Percentiles rank a stretch among this genome's conserved stretches.
Evolutionary conservation across 148 eudicot species (phyloP).

Genomic region (Camellia granthamiana): DNA sequence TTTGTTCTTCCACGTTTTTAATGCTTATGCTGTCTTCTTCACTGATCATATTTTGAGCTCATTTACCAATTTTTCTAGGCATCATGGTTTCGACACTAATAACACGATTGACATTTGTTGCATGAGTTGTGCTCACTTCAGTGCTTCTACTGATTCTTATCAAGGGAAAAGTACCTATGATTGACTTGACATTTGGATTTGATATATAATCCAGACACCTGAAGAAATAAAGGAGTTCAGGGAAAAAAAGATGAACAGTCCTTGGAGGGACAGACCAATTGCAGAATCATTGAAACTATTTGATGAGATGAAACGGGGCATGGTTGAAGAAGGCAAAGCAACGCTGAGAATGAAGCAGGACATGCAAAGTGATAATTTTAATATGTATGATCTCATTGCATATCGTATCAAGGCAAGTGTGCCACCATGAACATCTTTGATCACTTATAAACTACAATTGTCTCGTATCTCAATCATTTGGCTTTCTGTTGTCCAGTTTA

Average conservation of each 20-base stretch:
- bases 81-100: neutral
- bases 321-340: slow-evolving; percentile 97
- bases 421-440: slow-evolving; percentile 1
- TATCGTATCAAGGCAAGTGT: slow-evolving; percentile 92
- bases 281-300: slow-evolving; percentile 76
- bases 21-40: too few relatives aligned
- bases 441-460: neutral
- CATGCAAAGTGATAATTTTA: slow-evolving; percentile 88
- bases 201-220: slow-evolving; percentile 49
- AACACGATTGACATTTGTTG: neutral
- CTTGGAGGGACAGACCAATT: slow-evolving; percentile 94
- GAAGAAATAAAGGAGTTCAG: slow-evolving; percentile 88
- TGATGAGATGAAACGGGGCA: slow-evolving; percentile 84
- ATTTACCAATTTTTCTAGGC: too few relatives aligned
- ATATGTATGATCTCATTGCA: slow-evolving; percentile 98
- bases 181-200: slow-evolving; percentile 9
- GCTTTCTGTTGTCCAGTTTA: slow-evolving; percentile 51
- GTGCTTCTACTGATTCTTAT: neutral
- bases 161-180: neutral
- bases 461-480: slow-evolving; percentile 12
- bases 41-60: too few relatives aligned
- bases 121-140: neutral
- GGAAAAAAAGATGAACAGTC: slow-evolving; percentile 91
- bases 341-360: slow-evolving; percentile 97
- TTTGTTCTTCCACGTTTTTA: neutral